Conservation (phyloP, 495 filamentous ascomycete species). For the Penicillium verhagenii region DNA sequence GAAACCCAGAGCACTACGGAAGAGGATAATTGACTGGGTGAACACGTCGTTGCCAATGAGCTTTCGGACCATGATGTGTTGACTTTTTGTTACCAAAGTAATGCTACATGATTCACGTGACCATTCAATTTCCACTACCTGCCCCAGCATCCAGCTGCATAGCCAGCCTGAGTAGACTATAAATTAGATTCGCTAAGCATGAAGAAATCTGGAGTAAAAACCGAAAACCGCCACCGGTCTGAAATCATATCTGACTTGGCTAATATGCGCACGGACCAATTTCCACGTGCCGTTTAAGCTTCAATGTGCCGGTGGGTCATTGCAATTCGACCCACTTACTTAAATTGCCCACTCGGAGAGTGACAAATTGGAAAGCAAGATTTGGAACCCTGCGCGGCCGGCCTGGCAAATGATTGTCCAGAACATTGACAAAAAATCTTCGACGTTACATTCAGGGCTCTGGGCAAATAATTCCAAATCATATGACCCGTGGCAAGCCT, state of each 20-base stretch:
- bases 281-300: neutral
- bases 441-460: neutral
- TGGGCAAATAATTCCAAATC: neutral
- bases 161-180: neutral
- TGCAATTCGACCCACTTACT: neutral
- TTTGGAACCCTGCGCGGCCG: neutral
- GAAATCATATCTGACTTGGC: neutral
- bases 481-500: neutral
- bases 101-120: neutral
- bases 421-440: neutral
- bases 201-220: neutral
- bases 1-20: neutral
- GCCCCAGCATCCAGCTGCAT: neutral
- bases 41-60: neutral
- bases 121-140: neutral
- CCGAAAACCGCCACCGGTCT: neutral
- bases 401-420: neutral
- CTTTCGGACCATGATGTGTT: neutral
- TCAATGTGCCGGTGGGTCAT: neutral
- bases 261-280: neutral
- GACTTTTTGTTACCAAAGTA: neutral
- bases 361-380: neutral
- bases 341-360: too few species aligned
- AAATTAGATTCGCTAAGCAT: neutral
- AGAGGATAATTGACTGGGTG: neutral